Conservation (phyloP, 306 rosid species). For the Clitoria ternatea region DNA sequence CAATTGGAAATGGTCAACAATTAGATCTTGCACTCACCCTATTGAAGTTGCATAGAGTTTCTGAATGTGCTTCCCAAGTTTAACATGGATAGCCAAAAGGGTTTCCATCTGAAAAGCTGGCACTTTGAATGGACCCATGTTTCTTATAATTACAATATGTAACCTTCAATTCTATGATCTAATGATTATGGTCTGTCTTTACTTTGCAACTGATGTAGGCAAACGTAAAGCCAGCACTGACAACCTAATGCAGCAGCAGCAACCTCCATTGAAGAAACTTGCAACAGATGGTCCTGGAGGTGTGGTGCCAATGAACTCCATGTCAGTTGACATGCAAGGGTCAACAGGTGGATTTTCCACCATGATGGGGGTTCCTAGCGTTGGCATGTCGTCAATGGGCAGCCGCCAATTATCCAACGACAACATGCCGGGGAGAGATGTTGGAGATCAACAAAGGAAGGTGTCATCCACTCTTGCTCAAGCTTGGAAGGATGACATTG, state of each 20-base stretch:
- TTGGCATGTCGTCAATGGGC: slow-evolving; percentile 30
- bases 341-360: slow-evolving; percentile 49
- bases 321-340: slow-evolving; percentile 69
- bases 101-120: neutral
- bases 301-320: slow-evolving; percentile 66
- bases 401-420: slow-evolving; percentile 50
- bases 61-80: neutral
- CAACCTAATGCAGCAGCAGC: slow-evolving; percentile 71
- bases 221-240: slow-evolving; percentile 76
- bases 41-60: neutral
- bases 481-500: slow-evolving; percentile 88
- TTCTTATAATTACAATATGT: neutral
- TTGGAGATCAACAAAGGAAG: slow-evolving; percentile 41
- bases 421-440: slow-evolving; percentile 37
- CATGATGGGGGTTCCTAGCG: slow-evolving; percentile 38
- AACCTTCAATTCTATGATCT: neutral
- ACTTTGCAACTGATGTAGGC: slow-evolving; percentile 36
- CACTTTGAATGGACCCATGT: neutral
- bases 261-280: slow-evolving; percentile 66
- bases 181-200: neutral
- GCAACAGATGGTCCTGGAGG: slow-evolving; percentile 57
- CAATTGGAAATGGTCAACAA: neutral
- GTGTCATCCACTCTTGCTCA: slow-evolving; percentile 57
- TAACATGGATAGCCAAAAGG: neutral
- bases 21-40: neutral